Percentiles rank a stretch among this genome's conserved stretches.
phyloP scores from a whole-genome alignment of 352 stramenopile species.

The Phytophthora cryptogea region DNA sequence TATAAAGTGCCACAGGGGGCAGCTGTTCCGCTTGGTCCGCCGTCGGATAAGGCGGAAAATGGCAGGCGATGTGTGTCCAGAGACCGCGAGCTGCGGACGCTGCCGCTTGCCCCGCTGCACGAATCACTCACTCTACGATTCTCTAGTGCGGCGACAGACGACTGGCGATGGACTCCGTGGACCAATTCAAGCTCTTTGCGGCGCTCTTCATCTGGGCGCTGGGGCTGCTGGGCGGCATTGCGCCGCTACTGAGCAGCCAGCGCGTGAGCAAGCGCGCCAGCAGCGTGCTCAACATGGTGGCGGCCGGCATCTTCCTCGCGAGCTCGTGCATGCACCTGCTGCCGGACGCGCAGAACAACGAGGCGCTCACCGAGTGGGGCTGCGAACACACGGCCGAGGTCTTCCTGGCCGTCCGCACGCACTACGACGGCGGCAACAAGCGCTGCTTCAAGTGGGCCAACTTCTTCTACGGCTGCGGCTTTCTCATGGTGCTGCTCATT shows the following conservation, averaged over 20 bases:
- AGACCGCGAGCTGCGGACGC: not conserved
- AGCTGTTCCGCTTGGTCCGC: constrained; percentile 7
- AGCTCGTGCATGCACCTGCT: constrained; percentile 83
- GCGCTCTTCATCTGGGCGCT: constrained; percentile 61
- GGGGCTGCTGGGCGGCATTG: constrained; percentile 57
- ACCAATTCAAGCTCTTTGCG: constrained; percentile 70
- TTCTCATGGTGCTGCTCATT: constrained; percentile 75
- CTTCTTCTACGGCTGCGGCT: constrained; percentile 82
- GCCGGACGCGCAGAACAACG: constrained; percentile 73
- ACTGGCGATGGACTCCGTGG: constrained; percentile 43
- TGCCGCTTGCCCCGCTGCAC: constrained; percentile 2
- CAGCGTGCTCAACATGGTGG: constrained; percentile 83
- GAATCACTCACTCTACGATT: constrained; percentile 26
- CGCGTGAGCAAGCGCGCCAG: constrained; percentile 41
- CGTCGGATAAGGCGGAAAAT: constrained; percentile 34
- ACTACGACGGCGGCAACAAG: constrained; percentile 35
- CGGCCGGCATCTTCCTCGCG: constrained; percentile 79
- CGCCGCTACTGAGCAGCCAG: constrained; percentile 51
- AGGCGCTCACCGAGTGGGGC: constrained; percentile 47
- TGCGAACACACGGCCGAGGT: constrained; percentile 48
- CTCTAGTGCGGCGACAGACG: constrained; percentile 9
- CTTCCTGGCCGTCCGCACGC: constrained; percentile 36
- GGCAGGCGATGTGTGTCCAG: constrained; percentile 1
- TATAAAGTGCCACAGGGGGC: no score
- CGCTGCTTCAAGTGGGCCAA: constrained; percentile 77